phyloP scores from a whole-genome alignment of 306 rosid species.

The Herpetospermum pedunculosum region DNA sequence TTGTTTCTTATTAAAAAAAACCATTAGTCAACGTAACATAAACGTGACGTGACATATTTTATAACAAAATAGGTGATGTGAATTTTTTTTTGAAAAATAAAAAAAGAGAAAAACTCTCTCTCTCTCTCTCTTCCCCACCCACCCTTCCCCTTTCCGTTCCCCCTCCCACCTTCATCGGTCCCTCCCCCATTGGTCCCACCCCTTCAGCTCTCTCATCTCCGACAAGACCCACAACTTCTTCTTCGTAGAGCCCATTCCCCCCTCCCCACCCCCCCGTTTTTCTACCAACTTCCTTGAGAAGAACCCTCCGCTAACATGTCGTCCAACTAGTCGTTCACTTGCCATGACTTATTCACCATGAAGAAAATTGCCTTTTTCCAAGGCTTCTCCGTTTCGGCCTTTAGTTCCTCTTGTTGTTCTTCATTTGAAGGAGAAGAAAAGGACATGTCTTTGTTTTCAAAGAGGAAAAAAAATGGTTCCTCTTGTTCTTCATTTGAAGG shows the following conservation, averaged over 20 bases:
- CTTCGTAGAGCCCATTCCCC: no score
- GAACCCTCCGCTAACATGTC: conserved; percentile 83
- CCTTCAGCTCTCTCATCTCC: neutral
- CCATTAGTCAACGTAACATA: neutral
- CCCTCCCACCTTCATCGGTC: neutral
- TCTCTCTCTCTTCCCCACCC: neutral
- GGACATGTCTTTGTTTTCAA: no score
- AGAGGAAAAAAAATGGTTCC: no score
- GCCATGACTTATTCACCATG: conserved; percentile 33
- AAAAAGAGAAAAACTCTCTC: neutral
- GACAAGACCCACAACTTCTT: no score
- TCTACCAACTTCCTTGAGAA: conserved; percentile 41
- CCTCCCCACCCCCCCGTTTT: no score
- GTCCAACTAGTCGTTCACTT: conserved; percentile 57
- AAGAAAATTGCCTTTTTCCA: conserved; percentile 46
- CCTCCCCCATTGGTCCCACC: neutral
- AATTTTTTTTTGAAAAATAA: neutral
- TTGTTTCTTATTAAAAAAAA: no score
- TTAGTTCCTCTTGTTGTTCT: conserved; percentile 18
- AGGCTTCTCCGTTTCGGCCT: conserved; percentile 17
- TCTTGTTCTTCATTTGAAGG: no score
- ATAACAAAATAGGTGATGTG: neutral
- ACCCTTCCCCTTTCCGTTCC: neutral
- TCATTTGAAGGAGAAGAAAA: conserved; percentile 16
- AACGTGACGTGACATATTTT: neutral